Evolutionary conservation across 805 yeast species (phyloP), one percentile per base, ranked within the genome.

Genomic region (Lipomyces orientalis): DNA sequence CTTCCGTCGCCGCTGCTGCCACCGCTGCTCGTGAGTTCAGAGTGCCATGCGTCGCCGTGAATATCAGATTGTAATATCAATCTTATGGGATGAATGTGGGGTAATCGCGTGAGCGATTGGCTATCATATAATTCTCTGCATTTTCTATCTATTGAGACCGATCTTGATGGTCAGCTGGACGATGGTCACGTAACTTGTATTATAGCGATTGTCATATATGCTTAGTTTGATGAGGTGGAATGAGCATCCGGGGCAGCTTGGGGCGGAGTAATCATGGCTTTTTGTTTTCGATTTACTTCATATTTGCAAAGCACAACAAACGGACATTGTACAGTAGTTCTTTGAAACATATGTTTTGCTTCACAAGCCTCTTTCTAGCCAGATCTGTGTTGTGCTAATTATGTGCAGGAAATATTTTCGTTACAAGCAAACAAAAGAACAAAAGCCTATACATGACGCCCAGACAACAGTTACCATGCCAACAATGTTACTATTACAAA

Each of bases 21-120:
- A 33, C 19, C 25, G 39, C 64, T 29, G 46, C 14, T n/a, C 55
- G 70, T 29, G 71, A 68, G 29, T 62, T 59, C 33, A 59, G 62
- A 49, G 34, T 64, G 43, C 71, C 69, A 8, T 69, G 64, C 33
- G 68, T 70, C 12, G 61, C 59, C 16, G 60, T 65, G 39, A 68
- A 65, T 5, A 61, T 68, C 29, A 43, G 71, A 29, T 51, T 68
- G 29, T 68, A 58, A 51, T 16, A n/a, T 34, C 33, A 19, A 12
- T 16, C 25, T 34, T 19, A 3, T 31, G 46, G 25, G 25, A 59
- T 4, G 34, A 54, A 22, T 10, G 29, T 1, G 29, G 12, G 12
- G 8, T 19, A 6, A 49, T n/a, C 22, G 29, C 10, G 19, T n/a
- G 54, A 49, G 29, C 8, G 29, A 49, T n/a, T n/a, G 54, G 54